Percentiles rank a stretch among this genome's conserved stretches.
phyloP scores from a whole-genome alignment of 352 stramenopile genomes.

The Phytophthora gonapodyides region DNA sequence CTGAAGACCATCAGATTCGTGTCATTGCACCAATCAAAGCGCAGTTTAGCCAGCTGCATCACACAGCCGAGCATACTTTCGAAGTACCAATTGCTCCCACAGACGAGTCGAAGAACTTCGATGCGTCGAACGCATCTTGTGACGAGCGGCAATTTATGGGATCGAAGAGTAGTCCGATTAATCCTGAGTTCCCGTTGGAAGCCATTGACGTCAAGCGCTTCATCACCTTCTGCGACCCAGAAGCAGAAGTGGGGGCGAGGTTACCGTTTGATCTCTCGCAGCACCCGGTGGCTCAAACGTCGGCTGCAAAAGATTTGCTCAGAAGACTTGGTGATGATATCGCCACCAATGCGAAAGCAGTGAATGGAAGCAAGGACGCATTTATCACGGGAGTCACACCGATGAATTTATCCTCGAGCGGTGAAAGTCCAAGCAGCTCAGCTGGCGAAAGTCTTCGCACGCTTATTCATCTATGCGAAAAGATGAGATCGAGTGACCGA shows the following conservation, averaged over 20 bases:
- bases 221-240: constrained; percentile 77
- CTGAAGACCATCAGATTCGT: constrained; percentile 50
- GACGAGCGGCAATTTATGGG: constrained; percentile 46
- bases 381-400: constrained; percentile 72
- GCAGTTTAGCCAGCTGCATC: constrained; percentile 69
- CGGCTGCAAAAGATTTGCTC: constrained; percentile 94
- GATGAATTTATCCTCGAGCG: constrained; percentile 36
- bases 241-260: constrained; percentile 41
- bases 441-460: constrained; percentile 45
- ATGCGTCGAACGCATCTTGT: constrained; percentile 84
- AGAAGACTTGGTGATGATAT: constrained; percentile 94
- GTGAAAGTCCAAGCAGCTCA: constrained; percentile 13
- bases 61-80: constrained; percentile 41
- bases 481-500: constrained; percentile 58
- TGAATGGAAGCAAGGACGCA: constrained; percentile 78
- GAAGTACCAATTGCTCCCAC: constrained; percentile 25
- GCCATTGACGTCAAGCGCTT: constrained; percentile 70
- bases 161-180: constrained; percentile 40
- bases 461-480: constrained; percentile 57
- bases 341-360: constrained; percentile 71
- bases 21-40: constrained; percentile 64
- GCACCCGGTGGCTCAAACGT: constrained; percentile 90
- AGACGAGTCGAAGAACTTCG: constrained; percentile 42
- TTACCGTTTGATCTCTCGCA: constrained; percentile 94
- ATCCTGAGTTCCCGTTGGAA: constrained; percentile 77